Percentiles rank a stretch among this genome's conserved stretches.
phyloP scores from a whole-genome alignment of 2,329 filamentous ascomycete genomes.

The Cryphonectria naterciae region DNA sequence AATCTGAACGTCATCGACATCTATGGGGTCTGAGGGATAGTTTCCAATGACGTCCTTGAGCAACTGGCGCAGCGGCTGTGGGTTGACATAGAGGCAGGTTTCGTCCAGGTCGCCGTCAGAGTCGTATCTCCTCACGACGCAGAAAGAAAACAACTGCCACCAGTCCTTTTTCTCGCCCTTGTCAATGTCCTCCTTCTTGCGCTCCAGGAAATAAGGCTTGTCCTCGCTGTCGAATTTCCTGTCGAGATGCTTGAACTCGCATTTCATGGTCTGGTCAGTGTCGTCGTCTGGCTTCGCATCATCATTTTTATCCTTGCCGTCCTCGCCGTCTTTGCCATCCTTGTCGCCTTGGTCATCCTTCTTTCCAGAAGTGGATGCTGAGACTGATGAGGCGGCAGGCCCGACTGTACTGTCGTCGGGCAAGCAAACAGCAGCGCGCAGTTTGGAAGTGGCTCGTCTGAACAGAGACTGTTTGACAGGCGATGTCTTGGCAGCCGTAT shows the following conservation, averaged over 20 bases:
- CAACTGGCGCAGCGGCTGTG: slow-evolving; percentile 27
- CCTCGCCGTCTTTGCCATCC: slow-evolving; percentile 19
- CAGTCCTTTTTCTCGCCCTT: slow-evolving; percentile 37
- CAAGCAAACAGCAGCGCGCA: slow-evolving; percentile 17
- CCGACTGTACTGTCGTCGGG: slow-evolving; percentile 4
- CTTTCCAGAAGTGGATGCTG: neutral
- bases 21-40: slow-evolving; percentile 36
- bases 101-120: slow-evolving; percentile 26
- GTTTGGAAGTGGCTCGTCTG: slow-evolving; percentile 21
- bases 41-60: slow-evolving; percentile 35
- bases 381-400: slow-evolving; percentile 4
- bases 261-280: slow-evolving; percentile 35
- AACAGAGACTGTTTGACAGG: slow-evolving; percentile 13
- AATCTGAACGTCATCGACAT: slow-evolving; percentile 33
- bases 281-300: slow-evolving; percentile 28
- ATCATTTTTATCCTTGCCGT: slow-evolving; percentile 6
- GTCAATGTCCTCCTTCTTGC: slow-evolving; percentile 36
- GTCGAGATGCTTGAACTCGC: slow-evolving; percentile 40
- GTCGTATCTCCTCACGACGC: slow-evolving; percentile 29
- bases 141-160: slow-evolving; percentile 39
- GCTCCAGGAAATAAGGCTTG: slow-evolving; percentile 36
- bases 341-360: slow-evolving; percentile 9
- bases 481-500: neutral
- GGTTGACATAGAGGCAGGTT: slow-evolving; percentile 25
- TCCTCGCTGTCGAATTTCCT: slow-evolving; percentile 38